Evolutionary conservation across 1,139 yeast species (phyloP), one percentile per base, ranked within the genome.

Genomic region (Lodderomyces pseudojiufengensis): DNA sequence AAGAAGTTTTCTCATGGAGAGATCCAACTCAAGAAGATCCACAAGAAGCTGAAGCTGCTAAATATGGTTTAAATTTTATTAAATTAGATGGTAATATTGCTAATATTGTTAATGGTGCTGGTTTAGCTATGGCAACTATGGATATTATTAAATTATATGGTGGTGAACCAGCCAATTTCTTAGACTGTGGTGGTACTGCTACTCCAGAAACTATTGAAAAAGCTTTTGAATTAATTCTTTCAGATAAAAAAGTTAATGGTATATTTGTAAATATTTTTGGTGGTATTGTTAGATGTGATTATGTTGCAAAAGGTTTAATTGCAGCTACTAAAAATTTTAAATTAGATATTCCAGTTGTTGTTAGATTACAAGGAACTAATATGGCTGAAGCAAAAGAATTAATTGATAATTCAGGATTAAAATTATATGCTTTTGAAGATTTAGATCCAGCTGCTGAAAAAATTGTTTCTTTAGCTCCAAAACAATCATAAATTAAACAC

Each of bases 181-280:
- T 92, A 65, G 99, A 92, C 73, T 92, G 97, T 69, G 99, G 99
- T 75, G 99, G 99, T 73, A 95, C 97, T 65, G 98, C 99, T 53
- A 92, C 97, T 50, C 97, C 97, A 50, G 84, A 86, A 69, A 90
- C 98, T 58, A 92, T 92, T 61, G 95, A 90, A 72, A 85, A 84
- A 70, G 99, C 98, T 41, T 92, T 92, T 71, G 85, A 83, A 67
- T 79, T 94, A 65, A 92, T 92, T 59, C 73, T 92, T 59, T 78
- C 94, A 44, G 97, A 92, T 71, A 70, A 79, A 59, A 81, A 82
- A 58, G 97, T 94, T 50, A 80, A 87, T 54, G 96, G 97, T 62
- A 92, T 92, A 63, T 90, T 92, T 56, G 98, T 92, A 61, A 92
- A 92, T 78, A 94, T 92, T 58, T 92, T 92, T 58, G 99, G 99